Conservation (phyloP, 2,329 filamentous ascomycete species). For the Clonostachys rosea region DNA sequence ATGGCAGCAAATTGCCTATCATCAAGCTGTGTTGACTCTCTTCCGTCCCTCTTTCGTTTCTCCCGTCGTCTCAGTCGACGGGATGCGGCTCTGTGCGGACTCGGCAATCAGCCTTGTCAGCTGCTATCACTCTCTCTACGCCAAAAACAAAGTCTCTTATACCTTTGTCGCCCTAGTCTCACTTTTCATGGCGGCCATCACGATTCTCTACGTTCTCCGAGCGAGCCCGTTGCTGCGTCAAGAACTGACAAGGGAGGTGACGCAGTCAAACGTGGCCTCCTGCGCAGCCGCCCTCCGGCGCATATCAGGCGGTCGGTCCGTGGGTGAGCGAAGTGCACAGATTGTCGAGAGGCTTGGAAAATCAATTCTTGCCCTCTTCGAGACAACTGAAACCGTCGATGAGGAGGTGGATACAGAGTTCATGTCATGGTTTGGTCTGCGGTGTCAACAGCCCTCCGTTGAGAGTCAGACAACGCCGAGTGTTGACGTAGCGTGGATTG, state of each 20-base stretch:
- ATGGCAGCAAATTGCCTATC: constrained; percentile 19
- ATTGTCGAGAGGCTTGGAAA: background rate
- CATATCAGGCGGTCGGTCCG: background rate
- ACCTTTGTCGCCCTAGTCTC: constrained; percentile 16
- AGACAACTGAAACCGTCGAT: background rate
- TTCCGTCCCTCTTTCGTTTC: constrained; percentile 13
- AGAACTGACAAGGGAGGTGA: background rate
- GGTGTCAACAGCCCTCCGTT: background rate
- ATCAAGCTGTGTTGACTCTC: constrained; percentile 13
- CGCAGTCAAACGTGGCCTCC: background rate
- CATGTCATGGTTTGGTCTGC: background rate
- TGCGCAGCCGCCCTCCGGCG: background rate
- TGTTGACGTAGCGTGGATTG: background rate
- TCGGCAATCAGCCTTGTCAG: constrained; percentile 8
- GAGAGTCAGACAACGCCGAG: background rate
- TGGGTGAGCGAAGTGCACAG: background rate
- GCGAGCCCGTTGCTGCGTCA: constrained; percentile 6
- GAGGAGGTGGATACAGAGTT: background rate
- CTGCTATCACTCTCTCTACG: constrained; percentile 12
- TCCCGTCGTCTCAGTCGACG: constrained; percentile 4
- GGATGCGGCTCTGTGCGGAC: constrained; percentile 7
- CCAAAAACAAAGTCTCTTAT: constrained; percentile 17
- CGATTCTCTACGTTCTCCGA: constrained; percentile 16
- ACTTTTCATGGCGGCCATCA: constrained; percentile 18
- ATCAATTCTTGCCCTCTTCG: background rate